phyloP scores from a whole-genome alignment of 106 monocot species.

The Allium cepa region DNA sequence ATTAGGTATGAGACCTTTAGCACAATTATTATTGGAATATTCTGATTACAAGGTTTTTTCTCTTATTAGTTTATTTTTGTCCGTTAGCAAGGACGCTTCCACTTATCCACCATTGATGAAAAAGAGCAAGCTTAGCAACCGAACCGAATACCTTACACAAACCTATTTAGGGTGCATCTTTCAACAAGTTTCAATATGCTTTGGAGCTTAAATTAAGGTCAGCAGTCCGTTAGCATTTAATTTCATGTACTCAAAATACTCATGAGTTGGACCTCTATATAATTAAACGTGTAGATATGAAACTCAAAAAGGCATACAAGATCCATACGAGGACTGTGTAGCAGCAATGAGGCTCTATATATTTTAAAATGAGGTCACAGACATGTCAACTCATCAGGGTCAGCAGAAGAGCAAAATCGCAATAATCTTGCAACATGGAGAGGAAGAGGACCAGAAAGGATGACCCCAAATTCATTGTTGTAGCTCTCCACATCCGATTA shows the following conservation, averaged over 20 bases:
- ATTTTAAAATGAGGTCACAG: slow-evolving; percentile 17
- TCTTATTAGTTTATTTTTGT: background rate
- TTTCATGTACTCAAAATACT: too few relatives aligned
- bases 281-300: slow-evolving; percentile 21
- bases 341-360: slow-evolving; percentile 46
- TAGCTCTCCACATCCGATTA: slow-evolving; percentile 24
- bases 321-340: slow-evolving; percentile 54
- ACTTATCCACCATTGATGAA: slow-evolving; percentile 33
- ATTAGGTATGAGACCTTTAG: slow-evolving; percentile 28
- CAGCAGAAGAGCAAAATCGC: slow-evolving; percentile 15
- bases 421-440: slow-evolving; percentile 20
- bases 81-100: slow-evolving; percentile 48
- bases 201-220: slow-evolving; percentile 11
- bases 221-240: too few relatives aligned
- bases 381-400: slow-evolving; percentile 9
- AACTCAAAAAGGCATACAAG: slow-evolving; percentile 40
- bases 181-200: slow-evolving; percentile 40
- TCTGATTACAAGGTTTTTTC: background rate
- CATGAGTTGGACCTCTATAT: too few relatives aligned
- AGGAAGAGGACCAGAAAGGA: slow-evolving; percentile 23
- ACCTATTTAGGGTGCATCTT: slow-evolving; percentile 21
- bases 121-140: too few relatives aligned
- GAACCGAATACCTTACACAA: slow-evolving; percentile 63
- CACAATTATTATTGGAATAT: background rate
- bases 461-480: slow-evolving; percentile 26